Conservation (phyloP, 2,329 filamentous ascomycete genomes). For the Colletotrichum musae region DNA sequence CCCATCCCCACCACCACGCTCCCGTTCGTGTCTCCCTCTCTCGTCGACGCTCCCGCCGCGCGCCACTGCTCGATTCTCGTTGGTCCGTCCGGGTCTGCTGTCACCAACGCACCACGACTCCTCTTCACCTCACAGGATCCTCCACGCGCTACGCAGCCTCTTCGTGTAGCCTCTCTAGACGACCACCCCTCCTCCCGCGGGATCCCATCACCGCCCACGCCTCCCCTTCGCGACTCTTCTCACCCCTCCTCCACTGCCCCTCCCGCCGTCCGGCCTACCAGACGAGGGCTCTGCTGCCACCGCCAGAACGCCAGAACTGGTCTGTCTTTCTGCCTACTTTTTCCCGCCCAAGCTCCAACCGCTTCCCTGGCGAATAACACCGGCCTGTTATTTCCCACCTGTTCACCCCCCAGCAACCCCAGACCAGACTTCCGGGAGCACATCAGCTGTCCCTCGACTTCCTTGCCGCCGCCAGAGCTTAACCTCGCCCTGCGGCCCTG, state of each 20-base stretch:
- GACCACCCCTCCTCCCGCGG: conserved; percentile 13
- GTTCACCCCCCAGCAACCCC: conserved; percentile 40
- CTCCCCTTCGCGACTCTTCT: neutral
- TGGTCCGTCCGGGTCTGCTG: conserved; percentile 33
- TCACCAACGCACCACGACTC: conserved; percentile 39
- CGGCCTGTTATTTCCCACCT: conserved; percentile 36
- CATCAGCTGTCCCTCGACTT: conserved; percentile 33
- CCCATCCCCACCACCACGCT: conserved; percentile 34
- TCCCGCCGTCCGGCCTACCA: conserved; percentile 29
- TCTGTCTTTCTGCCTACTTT: conserved; percentile 32
- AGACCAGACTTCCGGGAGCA: conserved; percentile 39
- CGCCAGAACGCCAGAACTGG: conserved; percentile 4
- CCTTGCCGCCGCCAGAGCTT: conserved; percentile 43
- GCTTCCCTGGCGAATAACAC: conserved; percentile 34
- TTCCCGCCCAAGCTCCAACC: conserved; percentile 34
- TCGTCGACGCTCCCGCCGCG: conserved; percentile 37
- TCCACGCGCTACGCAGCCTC: conserved; percentile 38
- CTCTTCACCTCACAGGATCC: conserved; percentile 39
- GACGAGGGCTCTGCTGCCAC: conserved; percentile 12
- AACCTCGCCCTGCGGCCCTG: conserved; percentile 35
- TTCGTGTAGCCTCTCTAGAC: conserved; percentile 24
- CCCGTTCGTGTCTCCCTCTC: conserved; percentile 36
- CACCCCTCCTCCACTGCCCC: conserved; percentile 36
- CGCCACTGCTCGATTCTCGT: conserved; percentile 40
- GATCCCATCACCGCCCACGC: conserved; percentile 36